Evolutionary conservation across 768 basidiomycete genomes (phyloP), one percentile per base, ranked within the genome.

Genomic region (Trametes cingulata): DNA sequence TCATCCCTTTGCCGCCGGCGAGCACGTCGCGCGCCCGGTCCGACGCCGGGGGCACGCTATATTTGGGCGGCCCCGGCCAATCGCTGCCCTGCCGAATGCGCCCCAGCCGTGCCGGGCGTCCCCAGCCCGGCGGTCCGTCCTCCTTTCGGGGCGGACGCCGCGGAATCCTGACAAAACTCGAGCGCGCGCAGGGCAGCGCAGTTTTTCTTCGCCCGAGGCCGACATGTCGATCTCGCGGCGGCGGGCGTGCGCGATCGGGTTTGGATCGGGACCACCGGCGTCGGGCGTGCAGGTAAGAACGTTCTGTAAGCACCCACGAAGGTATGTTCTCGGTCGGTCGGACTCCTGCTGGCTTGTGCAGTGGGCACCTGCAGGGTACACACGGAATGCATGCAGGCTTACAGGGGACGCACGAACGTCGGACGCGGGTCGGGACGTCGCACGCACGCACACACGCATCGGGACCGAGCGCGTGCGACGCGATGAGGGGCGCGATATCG

Each of bases 1-100:
- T 46, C 52, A 54, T 48, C 39, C 40, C 51, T 37, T 33, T 52
- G 12, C 58, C 59, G 59, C 55, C 55, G 55, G 55, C 55, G 24
- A 22, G 45, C 55, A n/a, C 45, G 17, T 25, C 33, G 14, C 40
- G 14, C 40, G 25, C 22, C 40, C 58, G 51, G 58, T 60, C 58
- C 46, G 51, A 48, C 35, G n/a, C 45, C 58, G 58, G 51, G 6
- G 19, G 27, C 22, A 19, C 15, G 35, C 58, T 53, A 59, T 39
- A 46, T 59, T 59, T 52, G 45, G 36, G 24, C 17, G 35, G 46
- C 14, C 10, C 22, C 22, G 33, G 25, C 57, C 57, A 58, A 58
- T 58, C 13, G 29, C 4, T n/a, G 49, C 14, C 24, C 50, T 12
- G 29, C 40, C 40, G 27, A 58, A 36, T 19, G 20, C 35, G 14